A percentile compares a stretch with the other conserved stretches of the same genome.
Conservation (phyloP, 305 asterid species). For the Petunia hybrid region DNA sequence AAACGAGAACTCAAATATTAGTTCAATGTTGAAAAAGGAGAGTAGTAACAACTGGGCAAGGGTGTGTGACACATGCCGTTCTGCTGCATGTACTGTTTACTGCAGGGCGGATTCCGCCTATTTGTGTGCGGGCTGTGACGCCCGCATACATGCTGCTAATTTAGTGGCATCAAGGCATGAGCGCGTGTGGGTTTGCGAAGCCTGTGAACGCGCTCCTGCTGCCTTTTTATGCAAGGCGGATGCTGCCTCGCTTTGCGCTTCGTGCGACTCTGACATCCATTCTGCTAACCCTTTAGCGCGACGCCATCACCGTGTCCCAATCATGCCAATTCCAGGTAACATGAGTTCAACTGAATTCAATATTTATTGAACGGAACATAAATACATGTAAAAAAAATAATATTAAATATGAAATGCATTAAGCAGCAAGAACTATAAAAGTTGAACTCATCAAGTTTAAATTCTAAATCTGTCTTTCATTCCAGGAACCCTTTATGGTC, state of each 20-base stretch:
- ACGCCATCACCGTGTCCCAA: slow-evolving; percentile 84
- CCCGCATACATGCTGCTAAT: slow-evolving; percentile 56
- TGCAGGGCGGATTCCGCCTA: slow-evolving; percentile 69
- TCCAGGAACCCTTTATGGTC: slow-evolving; percentile 37
- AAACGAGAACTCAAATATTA: neutral
- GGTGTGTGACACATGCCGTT: slow-evolving; percentile 63
- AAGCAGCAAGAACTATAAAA: neutral
- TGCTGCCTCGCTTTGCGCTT: slow-evolving; percentile 72
- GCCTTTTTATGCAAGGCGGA: slow-evolving; percentile 77
- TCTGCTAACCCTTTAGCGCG: slow-evolving; percentile 78
- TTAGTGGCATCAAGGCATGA: slow-evolving; percentile 56
- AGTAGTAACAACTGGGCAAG: slow-evolving; percentile 49
- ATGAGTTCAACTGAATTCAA: neutral
- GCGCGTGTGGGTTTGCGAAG: slow-evolving; percentile 66
- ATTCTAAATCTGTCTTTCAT: neutral
- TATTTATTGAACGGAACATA: neutral
- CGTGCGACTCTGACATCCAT: slow-evolving; percentile 76
- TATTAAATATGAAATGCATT: neutral
- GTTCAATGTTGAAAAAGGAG: slow-evolving; percentile 56
- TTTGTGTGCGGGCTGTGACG: slow-evolving; percentile 70
- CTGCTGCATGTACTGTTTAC: slow-evolving; percentile 65
- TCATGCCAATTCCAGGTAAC: slow-evolving; percentile 49
- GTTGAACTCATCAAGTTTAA: slow-evolving; percentile 1
- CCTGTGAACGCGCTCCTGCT: slow-evolving; percentile 70
- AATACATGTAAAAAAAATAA: neutral